Evolutionary conservation across 1,284 basidiomycete species (phyloP), one percentile per base, ranked within the genome.

Genomic region (Rhodotorula sp.): DNA sequence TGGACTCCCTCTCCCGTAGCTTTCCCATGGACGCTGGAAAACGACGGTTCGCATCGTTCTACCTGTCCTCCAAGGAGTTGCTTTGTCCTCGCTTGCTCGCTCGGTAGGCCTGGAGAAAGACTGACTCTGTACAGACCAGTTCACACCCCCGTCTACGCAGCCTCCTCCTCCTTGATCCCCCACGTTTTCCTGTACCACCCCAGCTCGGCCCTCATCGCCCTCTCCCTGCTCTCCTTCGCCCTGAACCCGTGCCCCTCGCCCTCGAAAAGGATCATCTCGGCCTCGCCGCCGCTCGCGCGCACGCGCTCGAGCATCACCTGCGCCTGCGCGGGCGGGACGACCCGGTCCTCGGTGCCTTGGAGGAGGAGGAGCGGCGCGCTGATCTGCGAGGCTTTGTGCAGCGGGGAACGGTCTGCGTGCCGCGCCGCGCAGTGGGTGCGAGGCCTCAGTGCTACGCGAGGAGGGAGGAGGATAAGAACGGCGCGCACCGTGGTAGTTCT

Each of bases 231-330:
- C 56, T 82, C 78, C 27, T 83, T 83, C 65, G 82, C 80, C 50
- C 85, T 79, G 82, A 84, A 88, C 15, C 87, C 87, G 79, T 88
- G 87, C 7, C 86, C 86, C 78, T 88, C 87, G 12, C 84, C 85
- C 9, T 82, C 75, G 76, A 87, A 88, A 0, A 86, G 71, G 61
- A 84, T 82, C 66, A 85, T 85, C 73, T 87, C 84, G 15, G 85
- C 83, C 17, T 79, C 81, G 59, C 85, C 85, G 22, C 83, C 83
- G 3, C 81, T 80, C 29, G 80, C 77, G 61, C 82, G 81, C 62
- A 84, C 79, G 19, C 72, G 67, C 2, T 77, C 76, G 51, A 64
- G 61, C 71, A 77, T 77, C 27, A n/a, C 36, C 10, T 48, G 41
- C 15, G 74, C 65, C 51, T 77, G 72, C 17, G 59, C 57, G 13